phyloP scores from a whole-genome alignment of 768 basidiomycete genomes.

The Phlegmacium glaucopus region DNA sequence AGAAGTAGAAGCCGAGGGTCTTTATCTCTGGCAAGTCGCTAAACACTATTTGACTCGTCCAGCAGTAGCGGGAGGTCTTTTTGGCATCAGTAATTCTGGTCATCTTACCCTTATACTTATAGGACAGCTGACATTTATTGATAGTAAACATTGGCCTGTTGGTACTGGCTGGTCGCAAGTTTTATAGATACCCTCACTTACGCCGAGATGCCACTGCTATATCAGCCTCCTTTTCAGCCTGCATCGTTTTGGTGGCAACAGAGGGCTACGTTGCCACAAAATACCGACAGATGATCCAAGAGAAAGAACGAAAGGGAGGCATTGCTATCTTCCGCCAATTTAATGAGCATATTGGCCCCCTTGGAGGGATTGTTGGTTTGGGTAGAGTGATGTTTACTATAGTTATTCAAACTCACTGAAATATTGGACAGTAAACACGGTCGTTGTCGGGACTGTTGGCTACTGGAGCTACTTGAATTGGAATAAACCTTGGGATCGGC shows the following conservation, averaged over 20 bases:
- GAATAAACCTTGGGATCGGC: slow-evolving; percentile 67
- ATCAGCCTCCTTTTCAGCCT: slow-evolving; percentile 48
- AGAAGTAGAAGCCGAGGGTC: slow-evolving; percentile 48
- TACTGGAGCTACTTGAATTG: slow-evolving; percentile 66
- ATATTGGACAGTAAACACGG: slow-evolving; percentile 52
- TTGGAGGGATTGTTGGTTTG: slow-evolving; percentile 61
- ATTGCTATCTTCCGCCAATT: slow-evolving; percentile 49
- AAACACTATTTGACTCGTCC: slow-evolving; percentile 60
- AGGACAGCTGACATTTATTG: background rate
- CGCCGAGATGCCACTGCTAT: slow-evolving; percentile 55
- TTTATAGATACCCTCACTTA: slow-evolving; percentile 59
- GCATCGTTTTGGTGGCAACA: slow-evolving; percentile 53
- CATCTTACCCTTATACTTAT: background rate
- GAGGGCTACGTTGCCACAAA: slow-evolving; percentile 65
- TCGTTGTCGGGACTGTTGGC: slow-evolving; percentile 57
- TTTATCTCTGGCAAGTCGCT: slow-evolving; percentile 47
- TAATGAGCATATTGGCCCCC: slow-evolving; percentile 55
- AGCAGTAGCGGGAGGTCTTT: slow-evolving; percentile 65
- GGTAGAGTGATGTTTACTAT: slow-evolving; percentile 34
- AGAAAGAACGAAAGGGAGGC: slow-evolving; percentile 56
- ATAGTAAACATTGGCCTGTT: slow-evolving; percentile 72
- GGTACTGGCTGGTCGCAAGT: slow-evolving; percentile 55
- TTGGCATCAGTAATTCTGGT: slow-evolving; percentile 56
- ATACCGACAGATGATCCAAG: slow-evolving; percentile 53
- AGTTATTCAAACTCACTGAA: background rate